Base-by-base conservation (phyloP, 2,329 filamentous ascomycete genomes). In the Chaetothyriales sp. region DNA sequence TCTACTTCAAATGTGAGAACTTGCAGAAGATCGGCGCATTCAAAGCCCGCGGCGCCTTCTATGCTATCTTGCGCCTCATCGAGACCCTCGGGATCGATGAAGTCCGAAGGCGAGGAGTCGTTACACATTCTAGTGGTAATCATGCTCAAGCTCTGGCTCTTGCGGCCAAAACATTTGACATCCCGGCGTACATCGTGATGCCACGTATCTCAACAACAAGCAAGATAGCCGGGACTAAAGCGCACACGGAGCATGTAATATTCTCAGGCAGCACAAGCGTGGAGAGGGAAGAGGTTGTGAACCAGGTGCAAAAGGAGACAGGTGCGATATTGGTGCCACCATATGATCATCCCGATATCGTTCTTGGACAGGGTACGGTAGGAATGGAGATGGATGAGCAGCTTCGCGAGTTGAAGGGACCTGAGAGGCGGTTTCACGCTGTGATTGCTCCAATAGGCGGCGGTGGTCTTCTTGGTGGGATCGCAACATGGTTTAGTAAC, bases 1-100 rank as follows among this genome's bases (percentile, higher is more conserved):
- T 97, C 49, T 92, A 86, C 73, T 94, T 97, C 78, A 97, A 97
- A 72, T 94, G 88, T 68, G 90, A 97, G 73, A 95, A 95, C 67
- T 73, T 87, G 53, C 92, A 97, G 72, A 81, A 82, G 51, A 81
- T 94, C 51, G 92, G 90, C 49, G 90, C 90, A 1, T 97, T 97
- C 74, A 97, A 97, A 71, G 85, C 82, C 15, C 75, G 90, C 5
- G 92, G 90, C 4, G 90, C 89, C 0, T 95, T 95, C 61, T 87
- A 95, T 67, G 89, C 89, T 0, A 65, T 95, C 40, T 76, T 81
- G 62, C 70, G 85, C 52, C 69, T 95, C 63, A 80, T 83, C 64
- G 67, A 66, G 57, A 77, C 82, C 61, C 70, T 75, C 4, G 81
- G 78, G 1, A 78, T 78, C 69, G 73, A 82, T 40, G 78, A 79